Evolutionary conservation across 163 green algal genomes (phyloP), one percentile per base, ranked within the genome.

Genomic region (Coccomyxa subellipsoidea): DNA sequence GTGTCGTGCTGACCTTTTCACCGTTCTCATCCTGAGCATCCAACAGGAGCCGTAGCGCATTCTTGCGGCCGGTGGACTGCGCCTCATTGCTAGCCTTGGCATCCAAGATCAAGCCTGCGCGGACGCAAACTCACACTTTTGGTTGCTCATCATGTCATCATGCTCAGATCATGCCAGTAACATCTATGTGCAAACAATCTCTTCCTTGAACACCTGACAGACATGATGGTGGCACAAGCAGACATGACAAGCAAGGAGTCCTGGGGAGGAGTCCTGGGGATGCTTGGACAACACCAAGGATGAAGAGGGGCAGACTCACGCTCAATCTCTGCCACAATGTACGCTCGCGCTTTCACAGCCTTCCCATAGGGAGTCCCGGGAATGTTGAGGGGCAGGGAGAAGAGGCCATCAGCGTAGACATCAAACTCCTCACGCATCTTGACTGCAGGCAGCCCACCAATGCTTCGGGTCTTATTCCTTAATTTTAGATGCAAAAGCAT

Each of bases 1-100:
- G n/a, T n/a, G n/a, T n/a, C n/a, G n/a, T n/a, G n/a, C n/a, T n/a
- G n/a, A 82, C 78, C 27, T 70, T 70, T 7, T 77, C 32, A 25
- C 59, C 78, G 27, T 77, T 40, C 34, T 82, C 78, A 77, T 82
- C 78, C 35, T 71, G 15, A 32, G 78, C 78, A 38, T 82, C 54
- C 21, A 82, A 21, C 54, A 82, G 71, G 7, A 75, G 10, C 35
- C 54, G 78, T 34, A 82, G 66, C 18, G 47, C 78, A 36, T 70
- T 77, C 18, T 71, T 75, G 25, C 72, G 21, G 32, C 54, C 40
- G 15, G 7, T 23, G 66, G 29, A 36, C 66, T 73, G 66, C 27
- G 66, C n/a, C 5, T 73, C 66, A 36, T 73, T 73, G 29, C n/a
- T 32, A 1, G 27, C 66, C 66, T 73, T 73, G 21, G 66, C 66